A percentile compares a stretch with the other conserved stretches of the same genome.
Evolutionary conservation across 2,329 filamentous ascomycete genomes (phyloP).

Genomic region (Ophiostoma himal-ulmi): DNA sequence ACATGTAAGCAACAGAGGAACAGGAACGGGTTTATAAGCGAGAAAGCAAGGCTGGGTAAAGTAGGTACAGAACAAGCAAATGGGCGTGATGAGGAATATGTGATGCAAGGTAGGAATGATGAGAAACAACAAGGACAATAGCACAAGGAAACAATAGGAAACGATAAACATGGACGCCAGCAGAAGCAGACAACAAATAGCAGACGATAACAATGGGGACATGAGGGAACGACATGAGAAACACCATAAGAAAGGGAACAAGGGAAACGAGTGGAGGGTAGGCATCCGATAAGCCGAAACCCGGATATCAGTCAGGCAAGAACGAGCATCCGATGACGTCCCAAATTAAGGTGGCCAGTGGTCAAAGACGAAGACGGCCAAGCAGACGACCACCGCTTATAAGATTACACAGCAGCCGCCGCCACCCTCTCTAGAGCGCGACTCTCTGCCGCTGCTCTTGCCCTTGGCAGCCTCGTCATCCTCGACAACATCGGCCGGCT

Average conservation of each 20-base stretch:
- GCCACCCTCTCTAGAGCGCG: constrained; percentile 38
- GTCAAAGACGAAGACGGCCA: neutral
- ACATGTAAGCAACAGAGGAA: neutral
- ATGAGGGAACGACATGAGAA: neutral
- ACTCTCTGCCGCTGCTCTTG: constrained; percentile 44
- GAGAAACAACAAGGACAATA: neutral
- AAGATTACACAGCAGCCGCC: constrained; percentile 49
- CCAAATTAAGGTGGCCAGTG: neutral
- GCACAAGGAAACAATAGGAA: neutral
- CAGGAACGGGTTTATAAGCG: neutral
- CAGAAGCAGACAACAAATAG: constrained; percentile 10
- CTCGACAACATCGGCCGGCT: constrained; percentile 79
- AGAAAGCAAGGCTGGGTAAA: neutral
- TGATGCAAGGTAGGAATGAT: neutral
- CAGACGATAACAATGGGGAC: neutral
- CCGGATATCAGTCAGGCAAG: constrained; percentile 7
- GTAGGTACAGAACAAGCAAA: neutral
- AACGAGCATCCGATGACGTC: neutral
- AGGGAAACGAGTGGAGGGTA: neutral
- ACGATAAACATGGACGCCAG: constrained; percentile 11
- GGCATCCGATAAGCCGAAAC: neutral
- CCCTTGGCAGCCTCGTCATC: constrained; percentile 66
- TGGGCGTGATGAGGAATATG: neutral
- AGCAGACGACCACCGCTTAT: constrained; percentile 32
- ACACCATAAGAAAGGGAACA: neutral